Evolutionary conservation across 208 protist species (phyloP).

Genomic region (Acanthamoeba sp.): DNA sequence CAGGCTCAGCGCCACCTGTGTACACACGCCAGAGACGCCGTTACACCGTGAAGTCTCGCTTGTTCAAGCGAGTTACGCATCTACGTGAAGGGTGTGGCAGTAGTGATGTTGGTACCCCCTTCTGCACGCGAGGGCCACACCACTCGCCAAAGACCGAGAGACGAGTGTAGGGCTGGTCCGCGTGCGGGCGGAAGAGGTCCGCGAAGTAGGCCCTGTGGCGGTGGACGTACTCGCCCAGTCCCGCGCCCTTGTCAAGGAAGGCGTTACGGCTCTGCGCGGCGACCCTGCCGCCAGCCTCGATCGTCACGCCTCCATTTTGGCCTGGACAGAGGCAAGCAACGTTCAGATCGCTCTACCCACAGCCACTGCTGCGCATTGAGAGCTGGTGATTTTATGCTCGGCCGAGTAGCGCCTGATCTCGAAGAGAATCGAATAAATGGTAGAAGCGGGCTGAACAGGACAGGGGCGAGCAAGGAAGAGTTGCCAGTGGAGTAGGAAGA

Average conservation of each 20-base stretch:
- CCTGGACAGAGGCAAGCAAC: background rate
- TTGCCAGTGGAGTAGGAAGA: constrained; percentile 59
- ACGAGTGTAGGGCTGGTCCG: background rate
- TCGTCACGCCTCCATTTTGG: constrained; percentile 45
- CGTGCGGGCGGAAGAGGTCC: constrained; percentile 1
- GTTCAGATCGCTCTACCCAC: background rate
- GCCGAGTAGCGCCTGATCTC: background rate
- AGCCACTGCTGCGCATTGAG: too few species aligned
- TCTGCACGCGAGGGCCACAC: constrained; percentile 59
- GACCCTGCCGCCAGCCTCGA: constrained; percentile 28
- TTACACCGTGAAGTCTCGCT: background rate
- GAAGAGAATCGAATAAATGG: background rate
- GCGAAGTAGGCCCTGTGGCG: constrained; percentile 22
- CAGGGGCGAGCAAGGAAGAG: constrained; percentile 1
- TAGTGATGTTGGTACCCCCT: background rate
- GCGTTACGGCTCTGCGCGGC: constrained; percentile 60
- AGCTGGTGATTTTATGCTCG: background rate
- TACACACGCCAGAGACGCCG: background rate
- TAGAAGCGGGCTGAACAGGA: background rate
- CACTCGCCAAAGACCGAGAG: constrained; percentile 63
- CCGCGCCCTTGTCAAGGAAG: background rate
- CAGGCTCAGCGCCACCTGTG: constrained; percentile 3
- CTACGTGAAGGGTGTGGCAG: background rate
- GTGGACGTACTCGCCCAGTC: constrained; percentile 38
- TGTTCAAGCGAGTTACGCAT: background rate